These are phyloP conservation scores for Ceratocystiopsis minuta DNA, from an alignment of 2,329 filamentous ascomycete species.

Conservation along the genomic window DNA sequence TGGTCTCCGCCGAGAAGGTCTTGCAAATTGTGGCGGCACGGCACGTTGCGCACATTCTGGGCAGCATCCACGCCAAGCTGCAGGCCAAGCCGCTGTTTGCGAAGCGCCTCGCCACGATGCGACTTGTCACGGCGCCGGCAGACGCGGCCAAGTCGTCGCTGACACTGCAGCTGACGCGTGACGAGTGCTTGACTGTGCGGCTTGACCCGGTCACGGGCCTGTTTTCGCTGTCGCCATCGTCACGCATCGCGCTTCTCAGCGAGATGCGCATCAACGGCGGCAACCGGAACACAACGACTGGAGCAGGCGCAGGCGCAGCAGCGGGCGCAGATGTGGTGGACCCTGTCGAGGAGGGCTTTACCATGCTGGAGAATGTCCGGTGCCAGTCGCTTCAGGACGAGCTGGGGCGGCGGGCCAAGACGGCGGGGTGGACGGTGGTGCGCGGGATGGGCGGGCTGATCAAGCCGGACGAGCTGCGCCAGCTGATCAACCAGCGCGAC, in stretches of 20 bases:
- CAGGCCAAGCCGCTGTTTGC: constrained; percentile 41
- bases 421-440: constrained; percentile 43
- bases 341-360: constrained; percentile 37
- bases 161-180: constrained; percentile 45
- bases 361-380: constrained; percentile 41
- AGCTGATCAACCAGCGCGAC: constrained; percentile 43
- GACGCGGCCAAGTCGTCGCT: constrained; percentile 53
- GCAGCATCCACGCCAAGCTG: constrained; percentile 45
- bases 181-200: constrained; percentile 39
- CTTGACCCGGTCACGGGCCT: constrained; percentile 67
- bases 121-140: constrained; percentile 35
- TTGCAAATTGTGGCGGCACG: constrained; percentile 56
- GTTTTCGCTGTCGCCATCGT: constrained; percentile 51
- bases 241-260: constrained; percentile 32
- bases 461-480: constrained; percentile 34
- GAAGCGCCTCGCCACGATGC: constrained; percentile 38
- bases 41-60: constrained; percentile 56
- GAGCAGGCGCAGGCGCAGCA: background rate
- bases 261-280: constrained; percentile 45
- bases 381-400: constrained; percentile 43
- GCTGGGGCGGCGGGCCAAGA: constrained; percentile 39
- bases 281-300: constrained; percentile 18
- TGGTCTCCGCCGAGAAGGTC: constrained; percentile 53
- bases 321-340: constrained; percentile 21
- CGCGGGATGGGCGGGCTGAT: constrained; percentile 25